Conservation (phyloP, 495 filamentous ascomycete genomes). For the Aspergillus nidulans region DNA sequence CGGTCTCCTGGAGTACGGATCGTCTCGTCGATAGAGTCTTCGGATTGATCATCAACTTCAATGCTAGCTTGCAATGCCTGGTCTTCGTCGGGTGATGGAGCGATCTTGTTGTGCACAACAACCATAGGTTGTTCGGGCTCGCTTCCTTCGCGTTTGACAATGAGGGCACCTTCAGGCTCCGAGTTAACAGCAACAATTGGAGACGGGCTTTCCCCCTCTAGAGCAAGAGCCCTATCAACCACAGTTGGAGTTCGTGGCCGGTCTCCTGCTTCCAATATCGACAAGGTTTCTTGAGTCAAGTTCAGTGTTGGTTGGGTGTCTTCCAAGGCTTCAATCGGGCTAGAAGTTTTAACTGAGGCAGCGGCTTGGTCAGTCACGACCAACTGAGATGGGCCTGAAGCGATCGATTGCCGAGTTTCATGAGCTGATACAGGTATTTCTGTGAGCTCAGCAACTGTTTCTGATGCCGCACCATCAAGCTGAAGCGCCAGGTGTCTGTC, state of each 20-base stretch:
- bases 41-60: slow-evolving; percentile 9
- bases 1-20: slow-evolving; percentile 24
- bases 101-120: not conserved
- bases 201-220: not conserved
- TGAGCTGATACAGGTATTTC: not conserved
- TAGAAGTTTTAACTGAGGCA: not conserved
- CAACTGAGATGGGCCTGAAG: slow-evolving; percentile 24
- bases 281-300: slow-evolving; percentile 5
- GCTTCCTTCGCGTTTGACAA: not conserved
- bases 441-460: not conserved
- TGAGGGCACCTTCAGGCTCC: not conserved
- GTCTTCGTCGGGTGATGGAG: slow-evolving; percentile 5
- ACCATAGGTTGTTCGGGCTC: not conserved
- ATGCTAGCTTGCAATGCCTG: slow-evolving; percentile 17
- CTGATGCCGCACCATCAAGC: slow-evolving; percentile 18
- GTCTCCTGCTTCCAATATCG: not conserved
- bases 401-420: slow-evolving; percentile 17
- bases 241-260: not conserved
- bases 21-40: slow-evolving; percentile 6
- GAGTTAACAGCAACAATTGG: not conserved
- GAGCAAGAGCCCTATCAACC: not conserved
- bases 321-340: not conserved
- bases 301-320: slow-evolving; percentile 10
- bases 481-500: slow-evolving; percentile 10
- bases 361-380: not conserved